Evolutionary conservation across 2,329 filamentous ascomycete species (phyloP).

Genomic region (Mycocentrospora acerina): DNA sequence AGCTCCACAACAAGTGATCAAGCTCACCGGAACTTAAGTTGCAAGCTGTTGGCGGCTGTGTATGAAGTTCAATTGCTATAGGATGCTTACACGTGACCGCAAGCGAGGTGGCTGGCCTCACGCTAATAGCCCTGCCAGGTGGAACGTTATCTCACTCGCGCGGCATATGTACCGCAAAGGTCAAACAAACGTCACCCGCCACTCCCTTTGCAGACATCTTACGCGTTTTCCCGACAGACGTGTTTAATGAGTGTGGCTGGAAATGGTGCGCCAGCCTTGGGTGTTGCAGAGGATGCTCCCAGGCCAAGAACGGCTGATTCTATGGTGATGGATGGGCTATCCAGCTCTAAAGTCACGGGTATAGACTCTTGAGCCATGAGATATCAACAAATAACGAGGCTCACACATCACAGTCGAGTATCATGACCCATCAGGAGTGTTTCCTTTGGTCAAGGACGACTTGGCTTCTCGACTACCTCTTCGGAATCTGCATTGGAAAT

Average conservation of each 20-base stretch:
- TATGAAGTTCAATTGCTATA: too few relatives aligned
- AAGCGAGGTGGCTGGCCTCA: neutral
- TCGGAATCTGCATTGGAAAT: conserved; percentile 95
- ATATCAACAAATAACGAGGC: conserved; percentile 6
- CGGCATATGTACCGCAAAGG: conserved; percentile 19
- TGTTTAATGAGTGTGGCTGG: conserved; percentile 40
- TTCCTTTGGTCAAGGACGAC: conserved; percentile 76
- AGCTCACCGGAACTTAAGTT: too few relatives aligned
- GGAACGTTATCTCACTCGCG: conserved; percentile 22
- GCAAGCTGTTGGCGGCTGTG: too few relatives aligned
- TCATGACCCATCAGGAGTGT: conserved; percentile 88
- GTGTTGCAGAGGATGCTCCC: conserved; percentile 38
- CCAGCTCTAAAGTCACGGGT: conserved; percentile 56
- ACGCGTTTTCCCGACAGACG: conserved; percentile 8
- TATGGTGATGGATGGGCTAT: conserved; percentile 44
- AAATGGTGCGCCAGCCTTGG: conserved; percentile 41
- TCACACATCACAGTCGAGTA: conserved; percentile 73
- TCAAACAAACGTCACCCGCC: conserved; percentile 19
- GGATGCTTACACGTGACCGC: conserved; percentile 1
- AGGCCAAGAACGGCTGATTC: conserved; percentile 29
- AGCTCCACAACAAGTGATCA: too few relatives aligned
- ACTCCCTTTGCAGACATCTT: conserved; percentile 6
- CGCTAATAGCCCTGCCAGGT: conserved; percentile 19
- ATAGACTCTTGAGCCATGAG: conserved; percentile 14
- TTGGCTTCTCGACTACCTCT: conserved; percentile 79